These are phyloP conservation scores for Extremus antarcticus DNA, from an alignment of 495 filamentous ascomycete species.

Conservation along the genomic window DNA sequence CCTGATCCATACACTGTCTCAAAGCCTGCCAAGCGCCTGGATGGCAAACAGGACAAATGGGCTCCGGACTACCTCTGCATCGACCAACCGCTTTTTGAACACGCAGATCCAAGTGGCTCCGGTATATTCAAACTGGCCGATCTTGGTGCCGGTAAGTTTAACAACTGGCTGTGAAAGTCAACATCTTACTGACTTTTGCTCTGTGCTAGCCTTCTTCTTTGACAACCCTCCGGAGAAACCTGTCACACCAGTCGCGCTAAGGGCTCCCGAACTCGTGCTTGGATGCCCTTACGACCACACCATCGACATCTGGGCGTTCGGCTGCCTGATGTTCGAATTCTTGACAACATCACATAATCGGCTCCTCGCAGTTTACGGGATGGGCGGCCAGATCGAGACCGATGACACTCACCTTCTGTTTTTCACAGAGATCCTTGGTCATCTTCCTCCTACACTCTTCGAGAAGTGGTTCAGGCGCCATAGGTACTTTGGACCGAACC, in stretches of 20 bases:
- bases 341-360: not conserved
- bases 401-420: not conserved
- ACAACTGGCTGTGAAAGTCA: not conserved
- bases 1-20: not conserved
- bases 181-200: not conserved
- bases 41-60: not conserved
- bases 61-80: not conserved
- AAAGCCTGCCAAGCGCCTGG: not conserved
- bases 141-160: not conserved
- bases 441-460: not conserved
- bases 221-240: not conserved
- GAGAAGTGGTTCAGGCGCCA: not conserved
- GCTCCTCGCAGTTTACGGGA: not conserved
- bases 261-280: not conserved
- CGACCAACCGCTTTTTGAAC: not conserved
- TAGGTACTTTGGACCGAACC: not conserved
- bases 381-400: not conserved
- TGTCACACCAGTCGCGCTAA: not conserved
- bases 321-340: not conserved
- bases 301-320: not conserved
- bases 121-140: not conserved
- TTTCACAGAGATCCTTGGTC: not conserved
- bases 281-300: not conserved
- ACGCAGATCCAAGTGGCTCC: not conserved
- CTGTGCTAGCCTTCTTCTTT: not conserved